These are phyloP conservation scores for Cryptococcus sp. DNA, from an alignment of 1,284 basidiomycete genomes.

Conservation along the genomic window DNA sequence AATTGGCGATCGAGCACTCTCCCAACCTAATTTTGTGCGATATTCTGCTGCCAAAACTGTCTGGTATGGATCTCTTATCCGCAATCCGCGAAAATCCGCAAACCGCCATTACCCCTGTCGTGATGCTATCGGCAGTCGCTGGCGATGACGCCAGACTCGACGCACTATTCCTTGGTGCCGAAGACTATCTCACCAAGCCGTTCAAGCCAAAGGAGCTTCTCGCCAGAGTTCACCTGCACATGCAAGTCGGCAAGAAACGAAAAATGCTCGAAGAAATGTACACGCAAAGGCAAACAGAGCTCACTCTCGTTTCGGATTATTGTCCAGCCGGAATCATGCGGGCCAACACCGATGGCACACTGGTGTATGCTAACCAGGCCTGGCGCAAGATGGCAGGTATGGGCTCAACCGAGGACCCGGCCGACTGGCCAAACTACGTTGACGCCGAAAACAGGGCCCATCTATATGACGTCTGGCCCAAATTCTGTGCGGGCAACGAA, in stretches of 20 bases:
- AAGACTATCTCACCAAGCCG: slow-evolving; percentile 45
- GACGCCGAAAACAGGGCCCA: slow-evolving; percentile 9
- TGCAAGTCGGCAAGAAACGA: slow-evolving; percentile 44
- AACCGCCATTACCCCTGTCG: slow-evolving; percentile 26
- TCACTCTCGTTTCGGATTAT: slow-evolving; percentile 42
- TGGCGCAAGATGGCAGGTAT: slow-evolving; percentile 25
- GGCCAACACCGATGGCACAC: slow-evolving; percentile 16
- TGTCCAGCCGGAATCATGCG: slow-evolving; percentile 40
- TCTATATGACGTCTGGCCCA: slow-evolving; percentile 13
- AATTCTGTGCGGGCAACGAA: slow-evolving; percentile 14
- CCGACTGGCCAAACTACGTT: slow-evolving; percentile 17
- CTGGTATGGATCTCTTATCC: slow-evolving; percentile 31
- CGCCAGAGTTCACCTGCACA: slow-evolving; percentile 44
- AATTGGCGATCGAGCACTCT: slow-evolving; percentile 19
- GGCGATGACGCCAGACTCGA: slow-evolving; percentile 36
- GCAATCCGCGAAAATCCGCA: slow-evolving; percentile 17
- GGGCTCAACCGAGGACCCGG: slow-evolving; percentile 7
- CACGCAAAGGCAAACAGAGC: slow-evolving; percentile 33
- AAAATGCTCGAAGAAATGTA: slow-evolving; percentile 36
- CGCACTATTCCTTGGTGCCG: slow-evolving; percentile 47
- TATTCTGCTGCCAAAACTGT: slow-evolving; percentile 43
- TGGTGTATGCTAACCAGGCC: slow-evolving; percentile 35
- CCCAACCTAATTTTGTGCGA: slow-evolving; percentile 40
- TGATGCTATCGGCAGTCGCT: slow-evolving; percentile 29
- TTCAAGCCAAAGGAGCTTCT: slow-evolving; percentile 49